phyloP scores from a whole-genome alignment of 345 rosid species.

The Mangifera indica region DNA sequence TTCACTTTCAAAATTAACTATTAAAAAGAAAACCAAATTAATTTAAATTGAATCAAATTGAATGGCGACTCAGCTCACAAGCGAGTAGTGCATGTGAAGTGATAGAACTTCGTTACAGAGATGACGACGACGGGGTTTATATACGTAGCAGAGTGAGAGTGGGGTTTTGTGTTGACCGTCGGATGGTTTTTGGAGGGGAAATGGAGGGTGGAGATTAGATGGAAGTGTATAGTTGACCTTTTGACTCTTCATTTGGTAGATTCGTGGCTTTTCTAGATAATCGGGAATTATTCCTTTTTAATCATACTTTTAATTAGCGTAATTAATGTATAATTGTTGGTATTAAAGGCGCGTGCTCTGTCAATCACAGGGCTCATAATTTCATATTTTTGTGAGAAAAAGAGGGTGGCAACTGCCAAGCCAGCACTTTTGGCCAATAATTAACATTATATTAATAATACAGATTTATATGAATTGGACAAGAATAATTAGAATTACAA shows the following conservation, averaged over 20 bases:
- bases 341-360: not conserved
- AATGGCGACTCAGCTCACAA: not conserved
- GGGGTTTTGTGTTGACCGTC: conserved; percentile 15
- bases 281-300: not conserved
- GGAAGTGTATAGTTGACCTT: not conserved
- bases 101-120: not conserved
- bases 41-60: too few species aligned
- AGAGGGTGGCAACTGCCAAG: too few species aligned
- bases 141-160: not conserved
- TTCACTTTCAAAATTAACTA: not conserved
- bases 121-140: not conserved
- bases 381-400: too few species aligned
- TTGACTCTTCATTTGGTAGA: too few species aligned
- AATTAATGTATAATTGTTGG: too few species aligned
- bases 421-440: too few species aligned
- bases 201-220: not conserved
- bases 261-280: not conserved
- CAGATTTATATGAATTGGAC: not conserved
- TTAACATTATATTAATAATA: too few species aligned
- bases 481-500: conserved; percentile 5
- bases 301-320: too few species aligned
- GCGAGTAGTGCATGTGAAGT: not conserved
- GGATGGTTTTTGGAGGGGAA: not conserved
- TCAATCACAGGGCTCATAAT: not conserved
- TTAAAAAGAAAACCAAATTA: too few species aligned